These are phyloP conservation scores for Pontederia paniculata DNA, from an alignment of 176 grass and related monocot genomes.

Conservation along the genomic window DNA sequence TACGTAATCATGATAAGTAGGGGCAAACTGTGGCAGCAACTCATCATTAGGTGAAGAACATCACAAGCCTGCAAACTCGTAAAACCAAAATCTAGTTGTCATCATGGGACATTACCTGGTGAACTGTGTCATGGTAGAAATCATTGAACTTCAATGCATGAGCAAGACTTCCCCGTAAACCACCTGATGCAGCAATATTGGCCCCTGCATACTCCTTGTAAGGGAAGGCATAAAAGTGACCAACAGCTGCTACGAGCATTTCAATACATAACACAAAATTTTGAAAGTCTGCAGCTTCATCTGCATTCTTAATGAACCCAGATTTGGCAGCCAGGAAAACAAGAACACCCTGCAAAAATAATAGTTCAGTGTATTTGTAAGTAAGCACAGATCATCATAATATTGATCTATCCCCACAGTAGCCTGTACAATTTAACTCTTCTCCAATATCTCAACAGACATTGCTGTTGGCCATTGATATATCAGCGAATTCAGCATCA, in stretches of 20 bases:
- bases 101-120: conserved; percentile 52
- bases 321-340: conserved; percentile 98
- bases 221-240: conserved; percentile 70
- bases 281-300: conserved; percentile 84
- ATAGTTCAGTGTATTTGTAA: conserved; percentile 9
- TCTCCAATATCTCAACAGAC: no score
- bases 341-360: conserved; percentile 54
- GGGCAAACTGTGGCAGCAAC: conserved; percentile 44
- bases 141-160: conserved; percentile 70
- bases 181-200: conserved; percentile 42
- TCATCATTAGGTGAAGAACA: background rate
- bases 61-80: background rate
- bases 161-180: conserved; percentile 57
- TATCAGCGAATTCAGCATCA: no score
- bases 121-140: conserved; percentile 96
- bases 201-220: conserved; percentile 97
- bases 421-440: no score
- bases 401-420: no score
- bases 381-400: background rate
- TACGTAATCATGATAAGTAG: conserved; percentile 89
- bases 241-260: conserved; percentile 87
- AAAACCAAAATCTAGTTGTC: background rate
- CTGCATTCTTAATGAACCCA: conserved; percentile 63
- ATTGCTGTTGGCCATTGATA: no score
- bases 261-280: conserved; percentile 85